Percentiles rank a stretch among this genome's conserved stretches.
phyloP scores from a whole-genome alignment of 1,284 basidiomycete species.

The Tremellales sp. region DNA sequence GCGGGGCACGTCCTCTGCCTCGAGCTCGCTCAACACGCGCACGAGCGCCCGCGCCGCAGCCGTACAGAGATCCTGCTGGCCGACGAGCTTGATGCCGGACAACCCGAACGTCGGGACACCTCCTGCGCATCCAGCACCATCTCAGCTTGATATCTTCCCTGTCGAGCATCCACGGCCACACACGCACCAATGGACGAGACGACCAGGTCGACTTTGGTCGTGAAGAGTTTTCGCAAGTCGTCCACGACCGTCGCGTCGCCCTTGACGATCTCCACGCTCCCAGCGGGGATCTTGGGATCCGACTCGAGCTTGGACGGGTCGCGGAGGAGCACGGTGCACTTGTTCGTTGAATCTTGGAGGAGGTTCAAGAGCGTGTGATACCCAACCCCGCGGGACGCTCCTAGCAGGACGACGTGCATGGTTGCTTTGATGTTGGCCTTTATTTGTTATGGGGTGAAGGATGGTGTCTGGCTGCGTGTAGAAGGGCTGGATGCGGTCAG shows the following conservation, averaged over 20 bases:
- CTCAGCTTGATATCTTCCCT: background rate
- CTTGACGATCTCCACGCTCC: slow-evolving; percentile 17
- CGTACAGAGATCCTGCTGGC: slow-evolving; percentile 25
- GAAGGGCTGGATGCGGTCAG: too few species aligned
- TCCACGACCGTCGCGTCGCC: slow-evolving; percentile 27
- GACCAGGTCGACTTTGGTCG: slow-evolving; percentile 18
- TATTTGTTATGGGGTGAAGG: too few species aligned
- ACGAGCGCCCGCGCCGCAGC: slow-evolving; percentile 15
- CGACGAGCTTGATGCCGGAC: slow-evolving; percentile 17
- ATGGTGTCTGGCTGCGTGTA: too few species aligned
- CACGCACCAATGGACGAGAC: slow-evolving; percentile 28
- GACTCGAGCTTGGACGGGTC: slow-evolving; percentile 16
- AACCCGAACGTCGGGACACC: slow-evolving; percentile 13
- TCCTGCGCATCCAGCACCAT: slow-evolving; percentile 9
- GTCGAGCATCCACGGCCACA: background rate
- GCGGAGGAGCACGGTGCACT: slow-evolving; percentile 18
- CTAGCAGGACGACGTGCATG: slow-evolving; percentile 23
- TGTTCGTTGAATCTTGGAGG: background rate
- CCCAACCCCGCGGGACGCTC: slow-evolving; percentile 23
- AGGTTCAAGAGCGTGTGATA: slow-evolving; percentile 12
- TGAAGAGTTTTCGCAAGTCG: slow-evolving; percentile 24
- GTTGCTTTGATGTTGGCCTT: too few species aligned
- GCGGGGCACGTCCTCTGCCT: slow-evolving; percentile 10
- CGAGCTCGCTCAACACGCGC: slow-evolving; percentile 10
- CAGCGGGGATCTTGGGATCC: slow-evolving; percentile 14